Base-by-base conservation (phyloP, 768 basidiomycete genomes). In the Pleurotus tuoliensis region DNA sequence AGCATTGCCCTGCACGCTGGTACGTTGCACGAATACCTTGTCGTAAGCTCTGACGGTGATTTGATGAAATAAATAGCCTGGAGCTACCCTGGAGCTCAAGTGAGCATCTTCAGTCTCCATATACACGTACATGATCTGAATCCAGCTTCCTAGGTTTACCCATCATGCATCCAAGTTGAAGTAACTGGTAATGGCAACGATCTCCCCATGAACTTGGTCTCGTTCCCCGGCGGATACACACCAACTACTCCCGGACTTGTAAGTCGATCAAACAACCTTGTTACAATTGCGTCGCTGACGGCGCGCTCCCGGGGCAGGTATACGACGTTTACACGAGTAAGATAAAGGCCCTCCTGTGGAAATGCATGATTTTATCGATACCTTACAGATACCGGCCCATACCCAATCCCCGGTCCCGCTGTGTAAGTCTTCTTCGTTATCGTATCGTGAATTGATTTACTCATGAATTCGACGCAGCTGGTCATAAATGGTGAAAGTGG, bases 151-250 rank as follows among this genome's bases (percentile, higher is more conserved):
- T 38, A 79, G 57, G 58, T 77, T 40, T 79, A 77, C 56, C 79
- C 77, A 2, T 71, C 70, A n/a, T 79, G 80, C 62, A 76, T 77
- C 24, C 76, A 80, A 60, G 61, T 80, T 27, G 56, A 75, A 59
- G 76, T 77, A 1, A 78, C 76, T 4, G 79, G 78, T 3, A 72
- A 73, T 9, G 78, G 79, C 15, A 75, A 69, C 3, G 70, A 73
- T 1, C 61, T 75, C 9, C 77, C 77, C 0, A 74, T 73, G 1
- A 71, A 71, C 1, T 74, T 80, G 37, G 78, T 79, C 16, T 73
- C 79, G 4, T 81, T 80, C 73, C 79, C 79, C 27, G 75, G 77
- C 24, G 73, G 73, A 11, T 78, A 78, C 58, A 73, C 25, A 12
- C 30, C 20, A 22, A 25, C 27, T 16, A 51, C 49, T 12, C 49